Evolutionary conservation across 805 yeast genomes (phyloP), one percentile per base, ranked within the genome.

Genomic region (Isabelozyma heimii): DNA sequence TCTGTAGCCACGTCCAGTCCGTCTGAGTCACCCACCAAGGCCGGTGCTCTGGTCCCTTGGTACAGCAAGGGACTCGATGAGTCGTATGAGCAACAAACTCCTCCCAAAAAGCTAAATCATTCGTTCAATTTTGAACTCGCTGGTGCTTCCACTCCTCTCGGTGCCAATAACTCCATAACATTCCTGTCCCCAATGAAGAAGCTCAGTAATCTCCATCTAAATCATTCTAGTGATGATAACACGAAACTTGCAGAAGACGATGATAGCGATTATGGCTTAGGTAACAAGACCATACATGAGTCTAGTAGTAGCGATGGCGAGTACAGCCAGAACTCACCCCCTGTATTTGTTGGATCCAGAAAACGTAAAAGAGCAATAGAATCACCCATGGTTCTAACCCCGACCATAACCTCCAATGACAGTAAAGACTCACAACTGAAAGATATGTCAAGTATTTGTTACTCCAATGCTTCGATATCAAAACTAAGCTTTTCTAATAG

Each of bases 111-210:
- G n/a, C 8, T 30, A 30, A 42, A 42, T 20, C 42, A 47, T 5
- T 49, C 55, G 14, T 50, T 52, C 40, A 50, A 49, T 39, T 43
- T 52, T 14, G 51, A 42, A 1, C 39, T 52, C 14, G 52, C 46
- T 10, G 52, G 52, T 26, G 44, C 53, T 8, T 51, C 55, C 6
- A 54, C 57, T 5, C 57, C 57, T 1, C 42, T 54, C 15, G 33
- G 14, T 14, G 52, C 58, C 1, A 57, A 58, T 28, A 47, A 52
- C 26, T 58, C 54, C 42, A 42, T 55, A 12, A 53, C 62, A 14
- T 60, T 63, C 44, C 40, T 65, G 16, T 71, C 76, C 7, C 77
- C 77, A 14, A 63, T 71, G 48, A 63, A 61, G 42, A 62, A 63
- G 47, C 60, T 73, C 26, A 66, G 69, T 48, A 62, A 66, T 35